Evolutionary conservation across 225 moss, liverwort and hornwort species (phyloP).

Genomic region (Pseudisothecium myosuroides): DNA sequence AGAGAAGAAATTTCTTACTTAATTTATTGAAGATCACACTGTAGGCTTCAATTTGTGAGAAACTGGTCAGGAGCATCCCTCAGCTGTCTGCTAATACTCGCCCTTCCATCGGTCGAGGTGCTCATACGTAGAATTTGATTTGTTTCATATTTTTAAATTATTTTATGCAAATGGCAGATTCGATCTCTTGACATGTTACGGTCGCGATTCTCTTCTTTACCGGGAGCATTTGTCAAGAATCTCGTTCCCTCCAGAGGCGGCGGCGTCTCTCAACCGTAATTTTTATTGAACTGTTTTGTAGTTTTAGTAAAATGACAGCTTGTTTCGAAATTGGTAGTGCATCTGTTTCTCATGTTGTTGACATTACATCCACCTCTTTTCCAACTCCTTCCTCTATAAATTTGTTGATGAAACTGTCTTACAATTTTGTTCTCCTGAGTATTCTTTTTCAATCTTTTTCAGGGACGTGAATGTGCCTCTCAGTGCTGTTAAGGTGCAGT

Average conservation of each 20-base stretch:
- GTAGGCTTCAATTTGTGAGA: neutral
- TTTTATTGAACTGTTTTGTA: neutral
- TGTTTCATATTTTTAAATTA: neutral
- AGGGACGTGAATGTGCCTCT: constrained; percentile 33
- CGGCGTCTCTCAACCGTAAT: constrained; percentile 15
- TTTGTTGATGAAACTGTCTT: neutral
- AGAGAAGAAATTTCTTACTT: neutral
- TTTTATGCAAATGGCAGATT: constrained; percentile 44
- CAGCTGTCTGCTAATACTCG: neutral
- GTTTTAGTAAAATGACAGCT: neutral
- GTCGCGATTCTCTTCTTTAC: constrained; percentile 78
- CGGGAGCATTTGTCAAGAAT: constrained; percentile 63
- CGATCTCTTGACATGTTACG: constrained; percentile 91
- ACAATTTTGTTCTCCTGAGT: neutral
- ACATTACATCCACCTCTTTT: neutral
- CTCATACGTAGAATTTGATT: neutral
- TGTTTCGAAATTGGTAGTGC: neutral
- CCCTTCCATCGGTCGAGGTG: neutral
- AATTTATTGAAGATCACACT: neutral
- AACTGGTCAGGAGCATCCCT: neutral
- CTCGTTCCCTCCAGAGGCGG: constrained; percentile 40
- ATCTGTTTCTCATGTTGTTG: neutral
- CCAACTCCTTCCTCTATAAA: neutral
- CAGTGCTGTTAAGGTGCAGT: constrained; percentile 34
- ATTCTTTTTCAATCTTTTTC: neutral